Base-by-base conservation (phyloP, 2,329 filamentous ascomycete species). In the Fusarium sterilihyphosum region DNA sequence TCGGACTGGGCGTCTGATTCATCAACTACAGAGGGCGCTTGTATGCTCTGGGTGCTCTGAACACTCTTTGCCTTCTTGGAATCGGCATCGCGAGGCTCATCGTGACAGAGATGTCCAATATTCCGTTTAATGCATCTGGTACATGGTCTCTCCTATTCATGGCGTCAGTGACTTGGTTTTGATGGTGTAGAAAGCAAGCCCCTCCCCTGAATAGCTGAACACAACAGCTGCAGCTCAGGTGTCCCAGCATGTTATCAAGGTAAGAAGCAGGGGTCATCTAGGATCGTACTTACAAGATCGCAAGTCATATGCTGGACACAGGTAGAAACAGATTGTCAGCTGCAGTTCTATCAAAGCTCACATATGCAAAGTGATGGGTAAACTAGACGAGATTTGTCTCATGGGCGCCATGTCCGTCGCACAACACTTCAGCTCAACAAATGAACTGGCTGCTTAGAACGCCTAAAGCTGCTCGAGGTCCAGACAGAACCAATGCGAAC, bases 111-210 rank as follows among this genome's bases (percentile, higher is more conserved):
- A 84, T 99, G 96, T 79, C 96, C 96, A 83, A 99, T 99, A 85
- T 98, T 98, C 81, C 96, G 92, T 86, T 98, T 99, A 85, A 98
- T 94, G 87, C 96, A 99, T 85, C 96, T 91, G 80, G 94, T 96
- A 89, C 96, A 99, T 80, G 96, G 96, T 82, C 96, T 92, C 87
- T 97, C 94, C 94, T 97, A 83, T 77, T 63, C 70, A 77, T 67
- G 65, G 54, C 65, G 74, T 82, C 72, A 82, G 81, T 75, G 73
- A 60, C 68, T 67, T 70, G 47, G 50, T 56, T 58, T 61, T 38
- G 29, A 68, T 16, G 35, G 66, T 61, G 61, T 66, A 58, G 61
- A 66, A 52, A 69, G 44, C 65, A 71, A 71, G 64, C 65, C 71
- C 59, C 35, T 59, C 57, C 71, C 52, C 65, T 49, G 35, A 44